Percentiles rank a stretch among this genome's conserved stretches.
Evolutionary conservation across 2,329 filamentous ascomycete species (phyloP).

Genomic region (Ilyonectria sp.): DNA sequence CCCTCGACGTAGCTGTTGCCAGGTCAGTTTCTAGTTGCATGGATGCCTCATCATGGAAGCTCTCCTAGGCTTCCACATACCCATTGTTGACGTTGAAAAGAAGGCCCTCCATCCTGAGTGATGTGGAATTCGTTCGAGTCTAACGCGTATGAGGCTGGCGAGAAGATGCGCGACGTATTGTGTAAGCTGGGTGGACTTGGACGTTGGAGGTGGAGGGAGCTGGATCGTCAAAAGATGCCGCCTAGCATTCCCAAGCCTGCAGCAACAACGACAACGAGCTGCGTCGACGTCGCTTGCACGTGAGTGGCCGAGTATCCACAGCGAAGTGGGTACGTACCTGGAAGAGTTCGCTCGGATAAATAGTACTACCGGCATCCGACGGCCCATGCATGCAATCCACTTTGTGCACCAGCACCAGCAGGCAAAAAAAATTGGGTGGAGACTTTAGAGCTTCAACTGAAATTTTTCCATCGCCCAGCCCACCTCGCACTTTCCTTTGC

Average conservation of each 20-base stretch:
- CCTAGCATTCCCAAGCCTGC: slow-evolving; percentile 46
- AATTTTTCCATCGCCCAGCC: slow-evolving; percentile 59
- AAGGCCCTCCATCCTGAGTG: slow-evolving; percentile 84
- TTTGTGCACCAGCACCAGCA: slow-evolving; percentile 45
- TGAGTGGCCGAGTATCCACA: slow-evolving; percentile 44
- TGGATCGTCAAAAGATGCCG: slow-evolving; percentile 44
- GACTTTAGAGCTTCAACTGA: slow-evolving; percentile 55
- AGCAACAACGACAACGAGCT: slow-evolving; percentile 35
- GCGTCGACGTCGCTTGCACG: slow-evolving; percentile 44
- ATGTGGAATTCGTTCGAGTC: slow-evolving; percentile 10
- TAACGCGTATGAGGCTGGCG: slow-evolving; percentile 22
- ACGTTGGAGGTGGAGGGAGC: slow-evolving; percentile 34
- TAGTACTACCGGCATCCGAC: slow-evolving; percentile 45
- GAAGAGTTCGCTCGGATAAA: slow-evolving; percentile 41
- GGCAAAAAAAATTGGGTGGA: slow-evolving; percentile 58
- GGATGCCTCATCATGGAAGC: slow-evolving; percentile 28
- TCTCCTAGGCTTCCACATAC: slow-evolving; percentile 62
- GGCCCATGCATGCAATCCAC: slow-evolving; percentile 44
- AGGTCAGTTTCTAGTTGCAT: slow-evolving; percentile 50
- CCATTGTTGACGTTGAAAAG: slow-evolving; percentile 96
- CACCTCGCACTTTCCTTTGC: slow-evolving; percentile 52
- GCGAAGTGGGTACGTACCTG: slow-evolving; percentile 28
- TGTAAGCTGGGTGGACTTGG: slow-evolving; percentile 25
- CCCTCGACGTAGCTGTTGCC: slow-evolving; percentile 89
- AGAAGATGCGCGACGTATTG: slow-evolving; percentile 25